phyloP scores from a whole-genome alignment of 2,329 filamentous ascomycete species.

The Phyllachora maydis region DNA sequence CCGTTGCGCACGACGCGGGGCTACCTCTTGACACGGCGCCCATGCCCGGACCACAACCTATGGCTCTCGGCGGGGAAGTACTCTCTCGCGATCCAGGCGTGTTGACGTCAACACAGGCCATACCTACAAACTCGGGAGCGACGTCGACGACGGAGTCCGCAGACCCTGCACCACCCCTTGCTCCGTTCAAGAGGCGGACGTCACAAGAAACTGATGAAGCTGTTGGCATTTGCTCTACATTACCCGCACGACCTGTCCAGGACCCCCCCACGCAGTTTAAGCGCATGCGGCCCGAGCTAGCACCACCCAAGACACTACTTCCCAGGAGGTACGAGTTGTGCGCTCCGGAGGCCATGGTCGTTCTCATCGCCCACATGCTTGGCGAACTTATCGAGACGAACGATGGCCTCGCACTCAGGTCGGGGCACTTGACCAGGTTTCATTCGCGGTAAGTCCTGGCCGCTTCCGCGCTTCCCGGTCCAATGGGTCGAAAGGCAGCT shows the following conservation, averaged over 20 bases:
- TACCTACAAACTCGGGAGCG: constrained; percentile 2
- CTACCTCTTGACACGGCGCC: constrained; percentile 9
- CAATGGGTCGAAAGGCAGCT: too few species aligned
- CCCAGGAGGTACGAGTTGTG: constrained; percentile 66
- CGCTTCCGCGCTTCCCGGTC: too few species aligned
- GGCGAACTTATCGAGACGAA: constrained; percentile 88
- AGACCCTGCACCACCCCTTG: constrained; percentile 7
- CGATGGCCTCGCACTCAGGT: constrained; percentile 66
- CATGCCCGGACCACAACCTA: constrained; percentile 7
- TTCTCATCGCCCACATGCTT: constrained; percentile 86
- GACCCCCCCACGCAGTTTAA: constrained; percentile 29
- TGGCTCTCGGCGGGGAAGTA: constrained; percentile 10
- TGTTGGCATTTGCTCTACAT: constrained; percentile 6
- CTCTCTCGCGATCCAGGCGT: too few species aligned
- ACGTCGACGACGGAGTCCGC: constrained; percentile 2
- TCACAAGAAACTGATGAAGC: too few species aligned
- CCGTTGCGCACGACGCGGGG: constrained; percentile 7
- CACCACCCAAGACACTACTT: constrained; percentile 34
- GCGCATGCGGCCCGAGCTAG: constrained; percentile 23
- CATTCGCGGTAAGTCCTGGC: constrained; percentile 58
- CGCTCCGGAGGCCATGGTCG: constrained; percentile 66
- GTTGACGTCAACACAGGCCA: not conserved
- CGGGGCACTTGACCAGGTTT: constrained; percentile 78
- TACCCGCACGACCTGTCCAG: constrained; percentile 5
- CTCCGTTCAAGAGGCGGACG: constrained; percentile 21